A percentile compares a stretch with the other conserved stretches of the same genome.
Conservation (phyloP, 1,284 basidiomycete genomes). For the Melampsora americana region DNA sequence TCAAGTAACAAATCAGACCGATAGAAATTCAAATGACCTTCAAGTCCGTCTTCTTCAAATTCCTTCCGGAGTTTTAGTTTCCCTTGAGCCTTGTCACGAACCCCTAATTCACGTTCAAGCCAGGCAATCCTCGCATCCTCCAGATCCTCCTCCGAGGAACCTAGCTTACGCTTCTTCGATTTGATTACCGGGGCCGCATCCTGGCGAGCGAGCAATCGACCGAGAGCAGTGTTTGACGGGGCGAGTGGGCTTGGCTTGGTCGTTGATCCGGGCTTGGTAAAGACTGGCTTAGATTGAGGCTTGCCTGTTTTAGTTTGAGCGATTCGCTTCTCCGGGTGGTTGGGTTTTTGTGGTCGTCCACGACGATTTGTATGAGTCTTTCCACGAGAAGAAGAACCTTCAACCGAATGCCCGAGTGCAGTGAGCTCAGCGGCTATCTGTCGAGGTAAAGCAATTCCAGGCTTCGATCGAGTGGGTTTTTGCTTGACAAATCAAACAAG, state of each 20-base stretch:
- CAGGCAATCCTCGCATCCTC: conserved; percentile 43
- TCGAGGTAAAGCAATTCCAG: conserved; percentile 16
- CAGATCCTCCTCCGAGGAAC: conserved; percentile 21
- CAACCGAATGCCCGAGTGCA: conserved; percentile 31
- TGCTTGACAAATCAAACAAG: background rate
- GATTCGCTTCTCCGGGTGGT: background rate
- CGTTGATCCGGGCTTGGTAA: background rate
- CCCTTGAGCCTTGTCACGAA: conserved; percentile 15
- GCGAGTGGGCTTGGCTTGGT: background rate
- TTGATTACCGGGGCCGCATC: conserved; percentile 1
- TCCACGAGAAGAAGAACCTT: background rate
- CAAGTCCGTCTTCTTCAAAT: conserved; percentile 43
- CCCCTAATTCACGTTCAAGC: conserved; percentile 41
- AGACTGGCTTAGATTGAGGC: background rate
- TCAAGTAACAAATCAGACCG: background rate
- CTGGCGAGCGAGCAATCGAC: conserved; percentile 18
- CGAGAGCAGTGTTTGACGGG: conserved; percentile 13
- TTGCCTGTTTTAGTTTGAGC: background rate
- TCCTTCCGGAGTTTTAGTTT: conserved; percentile 37
- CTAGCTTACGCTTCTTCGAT: conserved; percentile 13
- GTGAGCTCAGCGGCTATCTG: conserved; percentile 38
- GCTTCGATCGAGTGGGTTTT: background rate
- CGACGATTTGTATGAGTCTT: background rate
- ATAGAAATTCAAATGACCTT: conserved; percentile 7
- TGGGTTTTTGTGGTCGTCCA: background rate